phyloP scores from a whole-genome alignment of 2,329 filamentous ascomycete genomes.

The Aureobasidium sp. region DNA sequence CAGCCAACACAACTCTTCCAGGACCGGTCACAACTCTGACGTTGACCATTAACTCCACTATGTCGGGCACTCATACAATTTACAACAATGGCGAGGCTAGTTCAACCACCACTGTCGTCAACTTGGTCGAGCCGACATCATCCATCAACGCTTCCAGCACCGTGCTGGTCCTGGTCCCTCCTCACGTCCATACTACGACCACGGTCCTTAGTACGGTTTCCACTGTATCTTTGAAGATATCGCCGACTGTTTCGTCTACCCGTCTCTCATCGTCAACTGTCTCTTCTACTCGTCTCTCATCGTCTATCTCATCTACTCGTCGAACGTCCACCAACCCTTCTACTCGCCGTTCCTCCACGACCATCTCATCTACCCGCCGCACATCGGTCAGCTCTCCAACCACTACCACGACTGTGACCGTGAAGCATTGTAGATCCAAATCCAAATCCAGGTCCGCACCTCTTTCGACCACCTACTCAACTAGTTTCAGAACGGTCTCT shows the following conservation, averaged over 20 bases:
- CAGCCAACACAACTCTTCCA: neutral
- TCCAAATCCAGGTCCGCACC: too few relatives aligned
- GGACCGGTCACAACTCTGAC: neutral
- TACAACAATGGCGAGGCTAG: neutral
- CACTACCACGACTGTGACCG: neutral
- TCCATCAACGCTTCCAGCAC: neutral
- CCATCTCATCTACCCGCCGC: neutral
- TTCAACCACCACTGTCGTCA: neutral
- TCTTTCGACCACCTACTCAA: too few relatives aligned
- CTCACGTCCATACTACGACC: neutral
- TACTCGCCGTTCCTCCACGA: neutral
- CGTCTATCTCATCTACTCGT: neutral
- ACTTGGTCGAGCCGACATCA: neutral
- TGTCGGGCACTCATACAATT: neutral
- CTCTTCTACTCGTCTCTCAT: neutral
- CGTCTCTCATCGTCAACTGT: neutral
- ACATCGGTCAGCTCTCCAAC: neutral
- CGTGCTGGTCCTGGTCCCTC: neutral
- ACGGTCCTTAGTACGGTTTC: neutral
- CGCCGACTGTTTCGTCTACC: neutral
- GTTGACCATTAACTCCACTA: neutral
- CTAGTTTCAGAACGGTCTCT: too few relatives aligned
- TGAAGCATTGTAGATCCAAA: neutral
- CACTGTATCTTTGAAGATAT: neutral
- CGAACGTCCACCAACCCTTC: neutral